phyloP scores from a whole-genome alignment of 495 filamentous ascomycete species.

The Podospora comata region DNA sequence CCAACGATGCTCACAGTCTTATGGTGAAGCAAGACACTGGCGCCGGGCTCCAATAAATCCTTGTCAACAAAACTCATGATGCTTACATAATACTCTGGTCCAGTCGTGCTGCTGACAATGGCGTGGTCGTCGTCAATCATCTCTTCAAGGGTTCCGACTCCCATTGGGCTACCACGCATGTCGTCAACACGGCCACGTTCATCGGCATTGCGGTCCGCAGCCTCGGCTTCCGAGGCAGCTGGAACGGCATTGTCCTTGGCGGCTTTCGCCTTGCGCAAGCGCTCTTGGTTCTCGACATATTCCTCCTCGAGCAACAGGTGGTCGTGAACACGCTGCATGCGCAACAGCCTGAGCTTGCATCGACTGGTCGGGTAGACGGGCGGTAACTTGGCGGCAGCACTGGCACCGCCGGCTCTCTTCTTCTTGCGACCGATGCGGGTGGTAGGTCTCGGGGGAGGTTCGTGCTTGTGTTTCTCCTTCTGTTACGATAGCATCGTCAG shows the following conservation, averaged over 20 bases:
- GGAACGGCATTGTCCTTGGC: conserved; percentile 63
- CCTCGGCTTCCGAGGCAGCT: conserved; percentile 55
- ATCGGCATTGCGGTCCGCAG: conserved; percentile 77
- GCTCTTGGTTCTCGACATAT: conserved; percentile 98
- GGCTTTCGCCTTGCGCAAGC: conserved; percentile 84
- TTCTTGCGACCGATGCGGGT: conserved; percentile 98
- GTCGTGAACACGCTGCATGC: conserved; percentile 98
- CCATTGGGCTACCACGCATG: conserved; percentile 98
- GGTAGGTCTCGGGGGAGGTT: conserved; percentile 93
- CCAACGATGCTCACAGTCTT: conserved; percentile 98
- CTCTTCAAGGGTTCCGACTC: conserved; percentile 95
- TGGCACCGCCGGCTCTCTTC: conserved; percentile 86
- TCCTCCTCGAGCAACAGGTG: conserved; percentile 96
- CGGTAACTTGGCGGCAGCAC: conserved; percentile 90
- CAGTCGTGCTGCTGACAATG: conserved; percentile 95
- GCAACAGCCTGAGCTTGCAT: conserved; percentile 93
- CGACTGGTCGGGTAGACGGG: conserved; percentile 90
- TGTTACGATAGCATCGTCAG: conserved; percentile 40
- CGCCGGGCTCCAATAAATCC: conserved; percentile 93
- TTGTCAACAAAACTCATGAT: conserved; percentile 99
- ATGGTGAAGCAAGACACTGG: conserved; percentile 93
- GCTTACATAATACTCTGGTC: conserved; percentile 98
- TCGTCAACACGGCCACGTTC: conserved; percentile 96
- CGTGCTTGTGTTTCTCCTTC: conserved; percentile 99
- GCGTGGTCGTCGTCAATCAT: conserved; percentile 99